These are phyloP conservation scores for Ambrosiella beaveri DNA, from an alignment of 2,329 filamentous ascomycete genomes.

Conservation along the genomic window DNA sequence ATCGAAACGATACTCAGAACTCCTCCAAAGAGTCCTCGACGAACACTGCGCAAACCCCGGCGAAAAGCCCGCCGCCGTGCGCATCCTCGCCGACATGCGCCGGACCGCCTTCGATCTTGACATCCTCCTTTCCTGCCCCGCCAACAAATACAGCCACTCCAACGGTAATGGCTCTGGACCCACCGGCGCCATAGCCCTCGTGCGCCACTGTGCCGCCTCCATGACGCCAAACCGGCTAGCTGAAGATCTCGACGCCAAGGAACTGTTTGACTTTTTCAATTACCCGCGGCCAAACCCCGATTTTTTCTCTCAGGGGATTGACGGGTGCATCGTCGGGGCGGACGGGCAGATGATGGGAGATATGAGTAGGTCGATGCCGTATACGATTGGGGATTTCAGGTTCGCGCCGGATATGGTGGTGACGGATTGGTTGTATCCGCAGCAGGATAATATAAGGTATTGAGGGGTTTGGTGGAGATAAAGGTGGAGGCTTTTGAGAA, in stretches of 20 bases:
- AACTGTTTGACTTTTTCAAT: constrained; percentile 92
- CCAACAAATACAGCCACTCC: background rate
- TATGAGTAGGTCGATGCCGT: background rate
- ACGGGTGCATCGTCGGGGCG: background rate
- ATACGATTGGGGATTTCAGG: background rate
- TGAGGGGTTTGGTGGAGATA: background rate
- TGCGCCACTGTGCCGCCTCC: no score
- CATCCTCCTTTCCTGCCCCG: constrained; percentile 44
- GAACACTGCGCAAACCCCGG: constrained; percentile 68
- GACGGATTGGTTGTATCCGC: background rate
- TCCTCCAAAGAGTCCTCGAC: constrained; percentile 68
- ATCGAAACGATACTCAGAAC: constrained; percentile 60
- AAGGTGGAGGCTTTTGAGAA: background rate
- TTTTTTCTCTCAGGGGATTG: background rate
- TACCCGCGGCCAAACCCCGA: constrained; percentile 41
- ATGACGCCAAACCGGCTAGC: constrained; percentile 38
- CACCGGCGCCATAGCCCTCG: background rate
- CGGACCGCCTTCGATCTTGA: constrained; percentile 81
- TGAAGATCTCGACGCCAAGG: constrained; percentile 71
- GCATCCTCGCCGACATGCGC: constrained; percentile 81
- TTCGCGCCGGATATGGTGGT: background rate
- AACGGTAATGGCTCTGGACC: background rate
- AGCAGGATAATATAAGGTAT: background rate
- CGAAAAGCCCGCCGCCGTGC: constrained; percentile 65
- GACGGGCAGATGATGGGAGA: background rate